phyloP scores from a whole-genome alignment of 306 rosid genomes.

The Cicer chorassanicum region DNA sequence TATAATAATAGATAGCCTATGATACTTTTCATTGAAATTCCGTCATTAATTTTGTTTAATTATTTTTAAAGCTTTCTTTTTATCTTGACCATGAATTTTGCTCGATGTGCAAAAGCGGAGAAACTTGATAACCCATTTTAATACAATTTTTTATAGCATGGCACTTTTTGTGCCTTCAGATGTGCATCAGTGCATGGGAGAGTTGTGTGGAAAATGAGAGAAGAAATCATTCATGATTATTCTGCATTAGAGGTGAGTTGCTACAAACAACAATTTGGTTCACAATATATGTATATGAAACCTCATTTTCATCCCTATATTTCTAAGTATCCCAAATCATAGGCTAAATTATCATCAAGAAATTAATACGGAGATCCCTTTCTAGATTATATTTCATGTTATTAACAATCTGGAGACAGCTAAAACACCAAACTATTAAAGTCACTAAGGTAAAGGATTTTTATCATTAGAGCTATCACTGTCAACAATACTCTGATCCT shows the following conservation, averaged over 20 bases:
- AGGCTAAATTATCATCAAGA: neutral
- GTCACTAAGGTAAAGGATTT: neutral
- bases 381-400: constrained; percentile 9
- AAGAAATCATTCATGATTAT: constrained; percentile 8
- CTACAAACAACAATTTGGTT: constrained; percentile 28
- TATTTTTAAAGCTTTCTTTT: too few species aligned
- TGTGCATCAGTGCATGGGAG: too few species aligned
- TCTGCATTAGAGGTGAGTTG: neutral
- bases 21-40: too few species aligned
- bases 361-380: constrained; percentile 25
- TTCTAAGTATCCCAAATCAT: neutral
- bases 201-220: neutral
- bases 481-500: constrained; percentile 44
- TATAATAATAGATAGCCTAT: too few species aligned
- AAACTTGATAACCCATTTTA: too few species aligned
- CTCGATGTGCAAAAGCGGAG: too few species aligned
- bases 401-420: constrained; percentile 30
- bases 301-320: neutral
- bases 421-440: constrained; percentile 2
- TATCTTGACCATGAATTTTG: too few species aligned
- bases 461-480: constrained; percentile 25
- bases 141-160: too few species aligned
- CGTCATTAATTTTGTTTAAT: too few species aligned
- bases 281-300: constrained; percentile 1
- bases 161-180: too few species aligned